Evolutionary conservation across 495 filamentous ascomycete species (phyloP), one percentile per base, ranked within the genome.

Genomic region (Hypoxylon cercidicola): DNA sequence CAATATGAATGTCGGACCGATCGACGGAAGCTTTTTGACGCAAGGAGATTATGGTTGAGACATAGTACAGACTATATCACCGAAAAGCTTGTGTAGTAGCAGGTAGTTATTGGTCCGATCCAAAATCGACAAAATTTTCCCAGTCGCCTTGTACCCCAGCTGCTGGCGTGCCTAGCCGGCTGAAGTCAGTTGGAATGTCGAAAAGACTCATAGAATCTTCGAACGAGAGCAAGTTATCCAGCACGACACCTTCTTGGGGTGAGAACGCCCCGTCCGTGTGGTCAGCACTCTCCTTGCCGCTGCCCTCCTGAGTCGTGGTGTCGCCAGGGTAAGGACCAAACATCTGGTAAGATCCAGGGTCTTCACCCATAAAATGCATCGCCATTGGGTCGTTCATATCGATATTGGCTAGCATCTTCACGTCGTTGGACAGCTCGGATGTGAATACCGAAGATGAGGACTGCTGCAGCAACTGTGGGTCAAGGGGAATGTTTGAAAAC

Each of bases 91-190:
- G 18, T 39, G n/a, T 0, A 16, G 25, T 13, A 15, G 16, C 45
- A 11, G 9, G 20, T 43, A 48, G 20, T 39, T 62, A 73, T 52
- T 67, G 62, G 52, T 73, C 71, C 0, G 52, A 55, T 19, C 66
- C 69, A 18, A 69, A 68, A 39, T 74, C 63, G n/a, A 74, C 56
- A 20, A 69, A 74, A 21, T 60, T 65, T 46, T 74, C 71, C 69
- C 69, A 74, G 0, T 69, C 69, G 12, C 44, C 50, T 0, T 44
- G 60, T 30, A n/a, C 34, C 3, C 37, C 55, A 8, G 49, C 50
- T 9, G 41, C 57, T 13, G 66, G 66, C 4, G 69, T 69, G 1
- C 65, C 66, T 11, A 65, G 39, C 2, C 55, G 58, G 41, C 51
- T 50, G 52, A 62, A 62, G 16, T 55, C 60, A 9, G 43, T 23